Percentiles rank a stretch among this genome's conserved stretches.
Conservation (phyloP, 164 flowering plant genomes). For the Nelumbo lutea region DNA sequence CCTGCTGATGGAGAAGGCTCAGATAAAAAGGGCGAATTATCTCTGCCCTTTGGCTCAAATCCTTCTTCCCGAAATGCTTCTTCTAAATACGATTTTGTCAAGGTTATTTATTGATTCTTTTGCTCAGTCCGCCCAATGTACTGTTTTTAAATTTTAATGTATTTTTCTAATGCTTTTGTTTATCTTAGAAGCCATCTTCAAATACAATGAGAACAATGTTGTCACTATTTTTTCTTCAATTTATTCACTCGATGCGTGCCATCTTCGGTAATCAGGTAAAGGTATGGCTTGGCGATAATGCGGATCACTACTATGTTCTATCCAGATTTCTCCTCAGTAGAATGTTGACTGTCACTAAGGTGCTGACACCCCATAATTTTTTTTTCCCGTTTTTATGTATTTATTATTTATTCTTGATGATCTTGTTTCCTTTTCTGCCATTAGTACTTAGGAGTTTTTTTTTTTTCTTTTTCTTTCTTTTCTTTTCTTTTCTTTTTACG, state of each 20-base stretch:
- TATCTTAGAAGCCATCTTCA: neutral
- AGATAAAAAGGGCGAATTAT: slow-evolving; percentile 12
- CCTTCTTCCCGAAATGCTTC: slow-evolving; percentile 68
- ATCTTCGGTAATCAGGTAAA: slow-evolving; percentile 53
- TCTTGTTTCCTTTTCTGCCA: neutral
- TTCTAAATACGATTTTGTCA: slow-evolving; percentile 96
- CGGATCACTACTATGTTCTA: slow-evolving; percentile 93
- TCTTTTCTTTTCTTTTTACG: too few relatives aligned
- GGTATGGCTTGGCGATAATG: slow-evolving; percentile 95
- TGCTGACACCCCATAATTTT: slow-evolving; percentile 3
- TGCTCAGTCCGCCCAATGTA: neutral
- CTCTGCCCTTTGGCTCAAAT: slow-evolving; percentile 24
- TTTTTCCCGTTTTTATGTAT: neutral
- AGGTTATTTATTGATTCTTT: slow-evolving; percentile 38
- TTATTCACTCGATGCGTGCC: neutral
- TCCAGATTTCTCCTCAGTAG: slow-evolving; percentile 93
- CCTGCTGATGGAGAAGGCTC: neutral
- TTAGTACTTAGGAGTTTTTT: neutral
- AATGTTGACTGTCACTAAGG: slow-evolving; percentile 98
- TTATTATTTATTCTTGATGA: neutral
- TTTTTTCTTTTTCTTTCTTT: too few relatives aligned
- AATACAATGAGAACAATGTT: neutral
- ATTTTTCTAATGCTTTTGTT: too few relatives aligned
- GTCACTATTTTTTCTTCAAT: neutral
- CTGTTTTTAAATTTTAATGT: neutral